Evolutionary conservation across 305 asterid species (phyloP).

Genomic region (Andrographis paniculata): DNA sequence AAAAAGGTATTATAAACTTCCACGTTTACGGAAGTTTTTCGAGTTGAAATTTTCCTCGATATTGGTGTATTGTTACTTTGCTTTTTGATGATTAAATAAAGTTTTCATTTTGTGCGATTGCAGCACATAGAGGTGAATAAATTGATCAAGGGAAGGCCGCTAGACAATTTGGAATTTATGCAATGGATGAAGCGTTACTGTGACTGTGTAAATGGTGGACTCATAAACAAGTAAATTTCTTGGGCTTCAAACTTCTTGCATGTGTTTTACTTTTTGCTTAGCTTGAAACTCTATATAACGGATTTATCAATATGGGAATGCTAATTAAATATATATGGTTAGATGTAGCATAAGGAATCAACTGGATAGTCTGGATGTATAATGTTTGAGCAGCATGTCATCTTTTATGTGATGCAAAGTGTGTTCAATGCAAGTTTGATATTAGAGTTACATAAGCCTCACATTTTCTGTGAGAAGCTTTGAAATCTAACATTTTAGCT

Average conservation of each 20-base stretch:
- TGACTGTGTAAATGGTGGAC: constrained; percentile 54
- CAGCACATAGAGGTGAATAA: constrained; percentile 88
- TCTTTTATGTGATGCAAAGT: too few species aligned
- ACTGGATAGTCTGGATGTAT: too few species aligned
- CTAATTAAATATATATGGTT: too few species aligned
- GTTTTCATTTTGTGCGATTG: constrained; percentile 1
- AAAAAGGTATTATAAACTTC: constrained; percentile 45
- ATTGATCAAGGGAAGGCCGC: constrained; percentile 80
- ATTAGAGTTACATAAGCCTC: too few species aligned
- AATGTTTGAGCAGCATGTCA: too few species aligned
- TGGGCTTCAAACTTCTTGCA: constrained; percentile 4
- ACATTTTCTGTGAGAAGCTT: too few species aligned
- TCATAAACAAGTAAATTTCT: constrained; percentile 31
- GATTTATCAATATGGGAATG: too few species aligned
- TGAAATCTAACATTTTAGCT: too few species aligned
- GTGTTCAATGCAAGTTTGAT: too few species aligned
- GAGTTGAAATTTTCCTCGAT: neutral
- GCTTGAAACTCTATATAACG: neutral
- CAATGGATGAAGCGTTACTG: constrained; percentile 96
- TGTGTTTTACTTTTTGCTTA: constrained; percentile 15
- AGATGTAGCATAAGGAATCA: too few species aligned
- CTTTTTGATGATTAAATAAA: neutral
- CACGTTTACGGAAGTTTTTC: neutral
- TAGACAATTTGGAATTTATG: constrained; percentile 91
- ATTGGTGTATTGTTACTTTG: neutral